Conservation (phyloP, 805 yeast species). For the Spathaspora gorwiae region DNA sequence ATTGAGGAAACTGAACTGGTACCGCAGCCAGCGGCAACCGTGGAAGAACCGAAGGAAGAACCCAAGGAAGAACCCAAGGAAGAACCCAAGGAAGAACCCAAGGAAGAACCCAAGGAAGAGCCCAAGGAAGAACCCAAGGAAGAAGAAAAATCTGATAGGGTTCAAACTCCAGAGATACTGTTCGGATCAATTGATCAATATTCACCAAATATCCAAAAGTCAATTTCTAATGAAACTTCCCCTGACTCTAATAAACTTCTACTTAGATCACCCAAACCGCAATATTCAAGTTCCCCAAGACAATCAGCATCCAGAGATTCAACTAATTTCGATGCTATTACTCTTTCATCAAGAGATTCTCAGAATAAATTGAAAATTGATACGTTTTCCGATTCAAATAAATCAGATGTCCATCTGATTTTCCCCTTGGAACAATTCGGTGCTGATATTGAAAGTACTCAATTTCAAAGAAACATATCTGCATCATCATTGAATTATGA, state of each 20-base stretch:
- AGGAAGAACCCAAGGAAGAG: too few relatives aligned
- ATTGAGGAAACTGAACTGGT: not conserved
- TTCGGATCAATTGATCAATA: not conserved
- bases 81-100: not conserved
- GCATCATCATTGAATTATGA: constrained; percentile 6
- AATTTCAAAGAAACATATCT: not conserved
- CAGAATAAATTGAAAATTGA: too few relatives aligned
- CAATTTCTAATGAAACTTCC: not conserved
- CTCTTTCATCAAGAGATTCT: not conserved
- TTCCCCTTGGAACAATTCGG: not conserved
- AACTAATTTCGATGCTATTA: not conserved
- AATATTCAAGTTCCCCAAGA: not conserved
- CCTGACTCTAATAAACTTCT: too few relatives aligned
- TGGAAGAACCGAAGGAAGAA: not conserved
- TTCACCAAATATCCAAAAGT: not conserved
- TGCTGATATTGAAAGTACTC: not conserved
- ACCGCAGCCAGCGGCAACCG: too few relatives aligned
- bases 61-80: not conserved
- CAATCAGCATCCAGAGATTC: not conserved
- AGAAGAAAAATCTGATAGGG: not conserved
- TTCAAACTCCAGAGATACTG: not conserved
- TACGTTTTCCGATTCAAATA: not conserved
- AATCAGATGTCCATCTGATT: not conserved
- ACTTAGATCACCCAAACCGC: not conserved
- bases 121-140: not conserved